These are phyloP conservation scores for Ganoderma sinense DNA, from an alignment of 1,284 basidiomycete species.

Conservation along the genomic window DNA sequence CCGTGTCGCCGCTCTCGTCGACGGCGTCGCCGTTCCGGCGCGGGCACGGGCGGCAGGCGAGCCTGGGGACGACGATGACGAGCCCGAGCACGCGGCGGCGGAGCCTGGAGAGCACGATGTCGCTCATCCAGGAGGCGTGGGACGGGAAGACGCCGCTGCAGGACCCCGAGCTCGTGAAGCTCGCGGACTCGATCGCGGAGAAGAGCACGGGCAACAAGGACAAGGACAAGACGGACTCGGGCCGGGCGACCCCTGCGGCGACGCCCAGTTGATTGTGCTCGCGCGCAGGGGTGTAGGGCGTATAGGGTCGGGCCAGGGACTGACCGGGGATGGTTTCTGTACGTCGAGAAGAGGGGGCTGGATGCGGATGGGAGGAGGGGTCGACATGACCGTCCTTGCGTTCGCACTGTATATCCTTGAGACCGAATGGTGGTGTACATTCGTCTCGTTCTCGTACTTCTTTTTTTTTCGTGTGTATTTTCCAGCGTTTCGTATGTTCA, in stretches of 20 bases:
- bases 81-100: constrained; percentile 92
- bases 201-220: constrained; percentile 35
- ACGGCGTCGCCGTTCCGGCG: constrained; percentile 65
- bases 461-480: constrained; percentile 16
- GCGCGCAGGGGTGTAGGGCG: not conserved
- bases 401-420: constrained; percentile 33
- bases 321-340: not conserved
- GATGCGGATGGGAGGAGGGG: not conserved
- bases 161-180: constrained; percentile 44
- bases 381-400: constrained; percentile 24
- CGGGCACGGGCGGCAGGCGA: constrained; percentile 88
- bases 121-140: constrained; percentile 90
- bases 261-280: constrained; percentile 21
- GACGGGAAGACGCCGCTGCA: constrained; percentile 49
- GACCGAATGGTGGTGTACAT: constrained; percentile 25
- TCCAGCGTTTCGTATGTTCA: constrained; percentile 8
- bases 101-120: constrained; percentile 96
- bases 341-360: no score
- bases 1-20: constrained; percentile 46
- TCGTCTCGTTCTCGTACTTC: constrained; percentile 15
- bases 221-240: constrained; percentile 23
- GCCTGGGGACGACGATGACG: constrained; percentile 96
- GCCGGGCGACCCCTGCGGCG: constrained; percentile 25
- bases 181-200: constrained; percentile 44
- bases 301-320: not conserved